These are phyloP conservation scores for Terfezia boudieri DNA, from an alignment of 495 filamentous ascomycete species.

Conservation along the genomic window DNA sequence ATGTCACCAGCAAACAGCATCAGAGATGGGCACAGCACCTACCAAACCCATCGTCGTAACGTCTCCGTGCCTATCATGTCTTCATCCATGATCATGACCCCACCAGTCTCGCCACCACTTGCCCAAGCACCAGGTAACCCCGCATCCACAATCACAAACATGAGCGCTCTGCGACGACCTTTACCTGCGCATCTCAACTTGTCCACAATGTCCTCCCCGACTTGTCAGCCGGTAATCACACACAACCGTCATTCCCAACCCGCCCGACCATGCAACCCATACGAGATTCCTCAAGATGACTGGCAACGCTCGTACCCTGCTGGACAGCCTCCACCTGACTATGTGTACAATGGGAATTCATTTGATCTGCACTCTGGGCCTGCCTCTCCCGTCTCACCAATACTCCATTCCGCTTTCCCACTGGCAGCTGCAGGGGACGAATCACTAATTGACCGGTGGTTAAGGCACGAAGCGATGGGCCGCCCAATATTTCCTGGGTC, in stretches of 20 bases:
- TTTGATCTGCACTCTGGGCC: not conserved
- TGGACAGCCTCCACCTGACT: not conserved
- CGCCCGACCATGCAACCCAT: not conserved
- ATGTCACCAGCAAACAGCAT: no score
- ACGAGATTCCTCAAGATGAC: not conserved
- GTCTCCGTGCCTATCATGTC: not conserved
- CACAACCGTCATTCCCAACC: not conserved
- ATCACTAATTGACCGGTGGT: not conserved
- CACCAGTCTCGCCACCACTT: not conserved
- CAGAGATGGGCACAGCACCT: no score
- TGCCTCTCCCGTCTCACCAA: not conserved
- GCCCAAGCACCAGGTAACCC: not conserved
- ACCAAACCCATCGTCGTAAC: not conserved
- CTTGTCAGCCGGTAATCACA: not conserved
- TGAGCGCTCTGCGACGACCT: not conserved
- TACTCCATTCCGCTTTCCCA: not conserved
- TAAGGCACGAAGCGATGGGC: not conserved
- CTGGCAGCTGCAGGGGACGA: not conserved
- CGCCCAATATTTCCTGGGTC: not conserved
- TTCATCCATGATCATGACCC: not conserved
- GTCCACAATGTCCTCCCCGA: not conserved
- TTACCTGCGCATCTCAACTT: not conserved
- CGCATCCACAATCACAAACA: not conserved
- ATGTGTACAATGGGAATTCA: not conserved
- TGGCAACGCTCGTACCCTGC: no score